Percentiles rank a stretch among this genome's conserved stretches.
These are phyloP conservation scores for Sclerotinia borealis DNA, from an alignment of 2,329 filamentous ascomycete species.

Conservation along the genomic window DNA sequence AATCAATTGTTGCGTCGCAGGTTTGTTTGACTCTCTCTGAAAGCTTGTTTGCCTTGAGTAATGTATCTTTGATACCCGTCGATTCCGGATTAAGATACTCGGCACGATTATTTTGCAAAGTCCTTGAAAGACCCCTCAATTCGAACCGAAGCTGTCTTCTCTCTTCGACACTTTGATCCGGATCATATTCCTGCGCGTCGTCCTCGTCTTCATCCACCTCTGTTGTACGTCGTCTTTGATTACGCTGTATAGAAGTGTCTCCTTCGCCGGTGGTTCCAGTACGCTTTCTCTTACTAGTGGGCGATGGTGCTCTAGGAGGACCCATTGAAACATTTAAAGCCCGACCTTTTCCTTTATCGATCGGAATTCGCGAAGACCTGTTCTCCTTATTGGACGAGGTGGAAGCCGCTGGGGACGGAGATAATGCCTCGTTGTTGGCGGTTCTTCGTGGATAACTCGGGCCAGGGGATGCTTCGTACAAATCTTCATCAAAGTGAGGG, in stretches of 20 bases:
- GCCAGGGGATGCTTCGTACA: slow-evolving; percentile 30
- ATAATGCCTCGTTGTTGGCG: slow-evolving; percentile 23
- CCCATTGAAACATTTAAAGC: slow-evolving; percentile 32
- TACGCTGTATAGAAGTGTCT: slow-evolving; percentile 19
- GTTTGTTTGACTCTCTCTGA: slow-evolving; percentile 75
- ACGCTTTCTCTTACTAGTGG: slow-evolving; percentile 25
- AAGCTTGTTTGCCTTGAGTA: slow-evolving; percentile 60
- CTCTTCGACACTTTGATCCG: slow-evolving; percentile 71
- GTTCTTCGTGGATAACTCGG: slow-evolving; percentile 18
- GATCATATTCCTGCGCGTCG: slow-evolving; percentile 59
- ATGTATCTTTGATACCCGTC: slow-evolving; percentile 56
- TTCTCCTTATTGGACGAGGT: slow-evolving; percentile 47
- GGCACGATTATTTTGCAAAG: slow-evolving; percentile 58
- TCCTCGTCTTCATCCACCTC: slow-evolving; percentile 31
- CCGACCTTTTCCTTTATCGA: slow-evolving; percentile 39
- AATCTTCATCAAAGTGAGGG: slow-evolving; percentile 24
- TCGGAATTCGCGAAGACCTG: slow-evolving; percentile 22
- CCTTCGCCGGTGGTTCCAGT: slow-evolving; percentile 17
- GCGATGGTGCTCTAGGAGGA: slow-evolving; percentile 21
- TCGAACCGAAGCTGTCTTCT: slow-evolving; percentile 64
- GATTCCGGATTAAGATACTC: slow-evolving; percentile 64
- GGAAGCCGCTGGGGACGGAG: slow-evolving; percentile 31
- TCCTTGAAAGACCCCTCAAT: slow-evolving; percentile 60
- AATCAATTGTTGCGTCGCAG: slow-evolving; percentile 83
- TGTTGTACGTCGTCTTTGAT: slow-evolving; percentile 26